A percentile compares a stretch with the other conserved stretches of the same genome.
Evolutionary conservation across 2,329 filamentous ascomycete genomes (phyloP).

Genomic region (Phyllosticta ampelicida): DNA sequence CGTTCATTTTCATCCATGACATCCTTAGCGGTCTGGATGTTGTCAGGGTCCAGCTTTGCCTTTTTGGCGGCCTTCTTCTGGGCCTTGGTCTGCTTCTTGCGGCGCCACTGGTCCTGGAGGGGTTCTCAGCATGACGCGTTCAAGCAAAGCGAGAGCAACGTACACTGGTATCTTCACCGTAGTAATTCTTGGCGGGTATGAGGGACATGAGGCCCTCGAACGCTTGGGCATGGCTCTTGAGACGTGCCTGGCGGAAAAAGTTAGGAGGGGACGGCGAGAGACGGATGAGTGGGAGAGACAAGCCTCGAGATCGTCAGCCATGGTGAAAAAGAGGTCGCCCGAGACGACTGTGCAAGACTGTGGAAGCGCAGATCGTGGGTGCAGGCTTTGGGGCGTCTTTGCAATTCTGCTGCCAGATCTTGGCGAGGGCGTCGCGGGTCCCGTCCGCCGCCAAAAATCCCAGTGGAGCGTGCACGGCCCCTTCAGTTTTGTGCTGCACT

Average conservation of each 20-base stretch:
- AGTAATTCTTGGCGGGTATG: slow-evolving; percentile 85
- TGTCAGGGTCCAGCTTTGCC: slow-evolving; percentile 85
- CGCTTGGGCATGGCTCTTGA: slow-evolving; percentile 53
- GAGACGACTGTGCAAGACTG: not conserved
- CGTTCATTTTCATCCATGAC: slow-evolving; percentile 74
- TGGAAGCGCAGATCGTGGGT: not conserved
- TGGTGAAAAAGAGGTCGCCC: slow-evolving; percentile 11
- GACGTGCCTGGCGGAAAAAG: slow-evolving; percentile 35
- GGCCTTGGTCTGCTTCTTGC: slow-evolving; percentile 92
- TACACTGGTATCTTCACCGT: slow-evolving; percentile 75
- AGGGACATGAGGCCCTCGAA: slow-evolving; percentile 81
- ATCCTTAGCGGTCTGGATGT: slow-evolving; percentile 83
- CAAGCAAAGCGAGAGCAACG: slow-evolving; percentile 28
- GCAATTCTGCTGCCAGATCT: not conserved
- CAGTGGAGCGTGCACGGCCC: not conserved
- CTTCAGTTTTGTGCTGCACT: not conserved
- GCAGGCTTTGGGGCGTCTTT: not conserved
- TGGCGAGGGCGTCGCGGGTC: not conserved
- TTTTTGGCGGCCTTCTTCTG: slow-evolving; percentile 71
- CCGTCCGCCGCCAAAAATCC: not conserved
- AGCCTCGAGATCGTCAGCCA: slow-evolving; percentile 35
- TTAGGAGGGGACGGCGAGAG: slow-evolving; percentile 19
- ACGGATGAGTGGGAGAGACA: slow-evolving; percentile 16
- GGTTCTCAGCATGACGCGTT: not conserved
- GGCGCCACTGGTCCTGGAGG: slow-evolving; percentile 77